These are phyloP conservation scores for Juncus inflexus DNA, from an alignment of 176 grass and related monocot genomes.

Conservation along the genomic window DNA sequence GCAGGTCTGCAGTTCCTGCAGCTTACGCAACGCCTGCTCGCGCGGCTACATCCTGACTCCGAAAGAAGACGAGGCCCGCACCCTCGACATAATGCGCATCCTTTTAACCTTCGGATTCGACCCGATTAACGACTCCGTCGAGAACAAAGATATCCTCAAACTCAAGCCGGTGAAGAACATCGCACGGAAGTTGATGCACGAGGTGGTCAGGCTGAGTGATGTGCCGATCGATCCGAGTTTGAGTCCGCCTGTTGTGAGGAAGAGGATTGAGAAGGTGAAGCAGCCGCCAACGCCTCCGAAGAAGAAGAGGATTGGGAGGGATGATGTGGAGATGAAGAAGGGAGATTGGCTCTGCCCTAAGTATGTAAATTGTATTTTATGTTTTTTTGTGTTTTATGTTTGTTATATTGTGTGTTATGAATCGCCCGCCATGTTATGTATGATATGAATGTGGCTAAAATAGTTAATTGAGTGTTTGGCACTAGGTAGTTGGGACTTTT, in stretches of 20 bases:
- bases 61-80: constrained; percentile 92
- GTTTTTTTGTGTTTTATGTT: too few species aligned
- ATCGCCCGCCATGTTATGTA: too few species aligned
- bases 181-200: constrained; percentile 74
- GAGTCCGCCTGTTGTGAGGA: constrained; percentile 61
- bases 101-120: constrained; percentile 84
- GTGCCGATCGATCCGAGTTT: constrained; percentile 90
- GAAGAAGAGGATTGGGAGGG: constrained; percentile 88
- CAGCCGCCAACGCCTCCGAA: constrained; percentile 74
- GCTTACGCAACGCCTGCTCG: constrained; percentile 57
- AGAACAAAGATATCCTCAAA: constrained; percentile 72
- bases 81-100: constrained; percentile 83
- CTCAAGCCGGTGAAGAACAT: constrained; percentile 73
- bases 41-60: constrained; percentile 88
- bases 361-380: constrained; percentile 37
- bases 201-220: constrained; percentile 67
- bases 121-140: constrained; percentile 71
- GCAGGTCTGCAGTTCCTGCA: constrained; percentile 96
- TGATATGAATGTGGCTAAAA: too few species aligned
- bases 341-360: constrained; percentile 99
- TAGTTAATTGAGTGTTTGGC: too few species aligned
- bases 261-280: constrained; percentile 79
- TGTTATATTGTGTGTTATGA: too few species aligned
- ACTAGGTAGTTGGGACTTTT: too few species aligned
- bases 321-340: constrained; percentile 98